A percentile compares a stretch with the other conserved stretches of the same genome.
Conservation (phyloP, 306 rosid species). For the Rubus idaeus region DNA sequence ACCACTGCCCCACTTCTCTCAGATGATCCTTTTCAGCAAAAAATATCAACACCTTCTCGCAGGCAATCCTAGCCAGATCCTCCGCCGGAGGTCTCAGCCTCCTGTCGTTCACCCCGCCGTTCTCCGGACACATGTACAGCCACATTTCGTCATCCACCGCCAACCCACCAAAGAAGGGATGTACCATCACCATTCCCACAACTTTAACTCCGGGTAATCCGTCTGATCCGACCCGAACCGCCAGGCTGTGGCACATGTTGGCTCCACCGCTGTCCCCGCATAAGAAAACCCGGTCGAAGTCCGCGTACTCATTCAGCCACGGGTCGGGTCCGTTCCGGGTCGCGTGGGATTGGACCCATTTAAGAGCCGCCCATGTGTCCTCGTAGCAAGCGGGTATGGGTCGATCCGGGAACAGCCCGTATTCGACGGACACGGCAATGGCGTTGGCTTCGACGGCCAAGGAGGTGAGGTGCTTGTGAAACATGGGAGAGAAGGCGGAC, state of each 20-base stretch:
- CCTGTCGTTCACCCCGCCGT: constrained; percentile 30
- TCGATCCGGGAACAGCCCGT: constrained; percentile 29
- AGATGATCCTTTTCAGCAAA: constrained; percentile 20
- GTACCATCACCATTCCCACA: constrained; percentile 24
- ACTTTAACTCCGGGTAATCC: constrained; percentile 17
- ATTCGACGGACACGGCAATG: constrained; percentile 27
- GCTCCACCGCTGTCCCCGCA: constrained; percentile 38
- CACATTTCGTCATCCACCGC: constrained; percentile 17
- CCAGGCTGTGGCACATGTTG: constrained; percentile 19
- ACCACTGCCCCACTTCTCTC: constrained; percentile 10
- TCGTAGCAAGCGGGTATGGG: constrained; percentile 35
- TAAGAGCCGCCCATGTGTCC: constrained; percentile 23
- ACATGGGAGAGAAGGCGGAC: constrained; percentile 12
- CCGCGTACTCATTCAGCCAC: constrained; percentile 28
- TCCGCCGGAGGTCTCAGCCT: constrained; percentile 30
- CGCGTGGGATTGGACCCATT: constrained; percentile 24
- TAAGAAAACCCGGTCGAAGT: constrained; percentile 18
- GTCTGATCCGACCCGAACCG: constrained; percentile 1
- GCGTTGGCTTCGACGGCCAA: constrained; percentile 27
- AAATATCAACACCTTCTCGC: constrained; percentile 24
- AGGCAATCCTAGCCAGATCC: constrained; percentile 20
- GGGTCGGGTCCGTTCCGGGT: constrained; percentile 18
- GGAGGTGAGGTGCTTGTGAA: constrained; percentile 21
- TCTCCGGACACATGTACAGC: constrained; percentile 8
- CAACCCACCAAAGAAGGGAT: constrained; percentile 31